A percentile compares a stretch with the other conserved stretches of the same genome.
Conservation (phyloP, 129 eudicot genomes). For the Flaveria trinervia region DNA sequence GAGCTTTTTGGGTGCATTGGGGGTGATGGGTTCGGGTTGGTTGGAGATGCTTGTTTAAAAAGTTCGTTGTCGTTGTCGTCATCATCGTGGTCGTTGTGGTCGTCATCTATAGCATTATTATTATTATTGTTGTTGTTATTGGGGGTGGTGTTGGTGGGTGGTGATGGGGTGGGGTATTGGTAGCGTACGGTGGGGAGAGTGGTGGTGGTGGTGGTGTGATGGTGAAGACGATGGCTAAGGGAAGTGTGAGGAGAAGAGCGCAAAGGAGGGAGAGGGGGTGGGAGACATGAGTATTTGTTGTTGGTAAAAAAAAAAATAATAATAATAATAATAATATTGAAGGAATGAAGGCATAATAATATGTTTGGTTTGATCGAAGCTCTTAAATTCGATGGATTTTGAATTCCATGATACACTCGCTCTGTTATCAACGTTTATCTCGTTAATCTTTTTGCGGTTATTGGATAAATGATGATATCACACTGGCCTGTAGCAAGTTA, state of each 20-base stretch:
- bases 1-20: constrained; percentile 45
- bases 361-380: constrained; percentile 27
- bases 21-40: constrained; percentile 38
- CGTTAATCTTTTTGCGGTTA: not conserved
- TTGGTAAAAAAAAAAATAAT: not conserved
- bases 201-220: constrained; percentile 38
- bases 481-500: too few relatives aligned
- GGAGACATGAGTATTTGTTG: constrained; percentile 43
- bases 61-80: constrained; percentile 36
- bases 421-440: constrained; percentile 15
- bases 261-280: constrained; percentile 72
- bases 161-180: constrained; percentile 17
- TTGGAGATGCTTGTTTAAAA: constrained; percentile 50
- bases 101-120: not conserved
- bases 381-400: constrained; percentile 14
- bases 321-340: not conserved
- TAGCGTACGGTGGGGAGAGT: not conserved
- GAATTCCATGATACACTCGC: constrained; percentile 2
- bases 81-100: not conserved
- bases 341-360: not conserved
- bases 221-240: constrained; percentile 82
- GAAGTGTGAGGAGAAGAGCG: constrained; percentile 78
- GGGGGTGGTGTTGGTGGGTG: constrained; percentile 23
- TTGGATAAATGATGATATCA: too few relatives aligned
- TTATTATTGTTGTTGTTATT: too few relatives aligned